Evolutionary conservation across 78 protist species (phyloP), one percentile per base, ranked within the genome.

Genomic region (Polysphondylium violaceum): DNA sequence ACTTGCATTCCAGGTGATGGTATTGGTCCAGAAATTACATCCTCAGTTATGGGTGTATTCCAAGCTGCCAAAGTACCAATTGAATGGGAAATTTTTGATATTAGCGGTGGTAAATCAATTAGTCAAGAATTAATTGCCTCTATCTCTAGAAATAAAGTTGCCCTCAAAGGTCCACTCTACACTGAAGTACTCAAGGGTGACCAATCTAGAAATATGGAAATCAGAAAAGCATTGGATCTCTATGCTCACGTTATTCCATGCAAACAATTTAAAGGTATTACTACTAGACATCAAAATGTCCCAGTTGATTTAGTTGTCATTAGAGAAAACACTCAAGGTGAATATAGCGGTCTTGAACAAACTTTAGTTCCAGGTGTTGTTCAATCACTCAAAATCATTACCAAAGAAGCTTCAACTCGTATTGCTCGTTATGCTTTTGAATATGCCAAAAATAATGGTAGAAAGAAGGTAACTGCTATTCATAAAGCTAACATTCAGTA

Each of bases 401-500:
- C 98, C 25, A 73, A 69, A 43, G 83, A 88, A 47, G 94, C 88
- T 8, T 96, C 96, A 31, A n/a, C 40, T 43, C 95, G 96, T 87
- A 96, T 96, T 36, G 94, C 94, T 63, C 86, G 85, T 61, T 81
- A 68, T 11, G 98, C 97, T 4, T 96, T 96, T 43, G 92, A 96
- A 61, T 93, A 83, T n/a, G 97, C 97, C 56, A 44, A 38, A n/a
- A 59, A 47, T 11, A 50, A 93, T 61, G 78, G 76, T 36, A 68
- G 97, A 59, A 91, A 88, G 95, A 90, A 87, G 88, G 97, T 96
- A 2, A 95, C 97, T 17, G 95, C 87, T 12, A 65, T 96, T 27
- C 97, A 96, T 96, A 96, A 96, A 91, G 97, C 98, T 29, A 96
- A 96, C 93, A 94, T 96, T 60, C 89, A 93, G 95, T 91, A 68